Evolutionary conservation across 2,329 filamentous ascomycete species (phyloP), one percentile per base, ranked within the genome.

Genomic region (Xylaria sp.): DNA sequence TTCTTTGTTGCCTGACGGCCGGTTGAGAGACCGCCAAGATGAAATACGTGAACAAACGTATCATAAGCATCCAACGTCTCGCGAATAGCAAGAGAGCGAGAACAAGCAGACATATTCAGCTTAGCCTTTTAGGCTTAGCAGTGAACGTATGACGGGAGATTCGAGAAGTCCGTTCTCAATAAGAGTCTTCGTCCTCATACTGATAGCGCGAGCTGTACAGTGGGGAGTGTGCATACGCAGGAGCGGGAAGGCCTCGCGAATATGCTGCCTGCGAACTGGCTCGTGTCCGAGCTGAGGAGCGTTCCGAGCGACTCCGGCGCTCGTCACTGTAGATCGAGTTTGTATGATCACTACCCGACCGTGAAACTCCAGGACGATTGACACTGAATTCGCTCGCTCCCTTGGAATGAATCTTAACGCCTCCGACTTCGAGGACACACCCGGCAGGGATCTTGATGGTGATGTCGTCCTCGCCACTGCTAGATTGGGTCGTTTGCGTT

Each of bases 301-400:
- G 75, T 19, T 81, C 80, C 18, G 74, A 67, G 51, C 61, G 64
- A 46, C 78, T 64, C 39, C 69, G 71, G 37, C 75, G 74, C 54
- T 83, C 81, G 30, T 85, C 82, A 3, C 77, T 73, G 58, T 80
- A 80, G 39, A 65, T 56, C 2, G 78, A 70, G 56, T 78, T 80
- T 10, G 76, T 77, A 56, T 75, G 75, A 62, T 87, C 84, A 67
- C 81, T 84, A 52, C 76, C 79, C 53, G 75, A 72, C 8, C 75
- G 72, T 51, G 73, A 68, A 56, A 65, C 67, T 23, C 70, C 70
- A 39, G 73, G 72, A 54, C 60, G 72, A 67, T 63, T 73, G 67
- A 85, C 80, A 63, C 80, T 84, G 65, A 87, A 83, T 66, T 85
- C 83, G 19, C 83, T 83, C 44, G 83, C 83, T 54, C 84, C 80